Percentiles rank a stretch among this genome's conserved stretches.
Evolutionary conservation across 2,329 filamentous ascomycete species (phyloP).

Genomic region (Xylariales sp.): DNA sequence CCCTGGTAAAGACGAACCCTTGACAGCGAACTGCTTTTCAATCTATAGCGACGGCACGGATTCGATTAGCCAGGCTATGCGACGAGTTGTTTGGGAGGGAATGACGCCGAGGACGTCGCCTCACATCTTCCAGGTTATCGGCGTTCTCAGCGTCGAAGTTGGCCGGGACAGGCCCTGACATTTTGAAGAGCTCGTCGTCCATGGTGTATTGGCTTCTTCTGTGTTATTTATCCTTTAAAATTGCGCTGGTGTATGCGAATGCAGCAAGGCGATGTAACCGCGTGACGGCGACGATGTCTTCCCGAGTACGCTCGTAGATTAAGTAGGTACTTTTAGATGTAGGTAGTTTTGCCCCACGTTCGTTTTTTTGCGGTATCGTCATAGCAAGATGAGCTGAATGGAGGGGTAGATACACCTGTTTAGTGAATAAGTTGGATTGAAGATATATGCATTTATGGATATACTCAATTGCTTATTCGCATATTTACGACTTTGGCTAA

Average conservation of each 20-base stretch:
- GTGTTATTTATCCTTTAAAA: too few relatives aligned
- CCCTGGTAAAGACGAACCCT: slow-evolving; percentile 66
- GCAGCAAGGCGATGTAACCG: not conserved
- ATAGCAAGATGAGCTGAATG: slow-evolving; percentile 11
- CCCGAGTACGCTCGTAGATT: too few relatives aligned
- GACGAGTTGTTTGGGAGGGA: not conserved
- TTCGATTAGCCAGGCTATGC: slow-evolving; percentile 15
- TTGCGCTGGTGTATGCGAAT: not conserved
- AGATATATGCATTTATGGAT: too few relatives aligned
- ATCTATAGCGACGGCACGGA: slow-evolving; percentile 67
- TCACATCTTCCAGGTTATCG: slow-evolving; percentile 49
- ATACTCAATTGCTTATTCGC: too few relatives aligned
- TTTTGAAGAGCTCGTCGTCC: slow-evolving; percentile 46
- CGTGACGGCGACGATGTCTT: slow-evolving; percentile 3
- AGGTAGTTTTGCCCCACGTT: slow-evolving; percentile 6
- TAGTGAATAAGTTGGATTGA: too few relatives aligned
- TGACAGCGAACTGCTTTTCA: slow-evolving; percentile 99
- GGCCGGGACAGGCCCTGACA: slow-evolving; percentile 53
- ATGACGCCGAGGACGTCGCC: slow-evolving; percentile 14
- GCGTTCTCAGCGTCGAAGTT: slow-evolving; percentile 61
- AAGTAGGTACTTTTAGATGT: too few relatives aligned
- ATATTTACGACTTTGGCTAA: too few relatives aligned
- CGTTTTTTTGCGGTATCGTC: slow-evolving; percentile 20
- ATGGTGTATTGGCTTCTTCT: slow-evolving; percentile 27
- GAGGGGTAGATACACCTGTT: slow-evolving; percentile 10